Base-by-base conservation (phyloP, 257 asterid genomes). In the Cordia subcordata region DNA sequence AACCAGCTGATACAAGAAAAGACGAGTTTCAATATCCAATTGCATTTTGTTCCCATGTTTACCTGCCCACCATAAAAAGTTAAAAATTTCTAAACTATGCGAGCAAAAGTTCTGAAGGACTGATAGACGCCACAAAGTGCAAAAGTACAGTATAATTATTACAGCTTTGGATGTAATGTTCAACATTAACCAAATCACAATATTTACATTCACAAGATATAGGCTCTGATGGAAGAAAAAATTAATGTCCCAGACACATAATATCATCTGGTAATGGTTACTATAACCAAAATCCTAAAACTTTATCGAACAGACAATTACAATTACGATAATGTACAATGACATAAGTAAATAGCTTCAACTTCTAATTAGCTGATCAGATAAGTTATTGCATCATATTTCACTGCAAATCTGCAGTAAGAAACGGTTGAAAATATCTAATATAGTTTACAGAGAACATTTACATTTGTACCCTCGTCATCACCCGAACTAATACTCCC, bases 11-110 rank as follows among this genome's bases (percentile, higher is more conserved):
- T 89, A 93, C 74, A 93, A 74, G 75, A 93, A 89, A 64, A 89
- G 67, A 66, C 57, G 83, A 57, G 79, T 75, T 68, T 57, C 83
- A 49, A 73, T 72, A 68, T 86, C 90, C 60, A 86, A 65, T 46
- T 85, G 75, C 81, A 93, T 80, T 75, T 89, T 85, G 66, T 93
- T 86, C 66, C 96, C 99, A 62, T 81, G 99, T 75, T 85, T 93
- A 50, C 97, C 97, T 93, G 84, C 65, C 23, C 55, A 56, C 56
- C 58, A 53, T 47, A 72, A 62, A 37, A 61, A 60, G 72, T 46
- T 52, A 22, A 71, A 55, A 23, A 46, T 35, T n/a, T 1, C 50
- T 23, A 23, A 11, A 6, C 20, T 17, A 9, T 16, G 37, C n/a
- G 9, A 39, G 11, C 47, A 51, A 56, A 65, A 60, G 49, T 23